phyloP scores from a whole-genome alignment of 177 flowering plant species.

The Vitis hybrid region DNA sequence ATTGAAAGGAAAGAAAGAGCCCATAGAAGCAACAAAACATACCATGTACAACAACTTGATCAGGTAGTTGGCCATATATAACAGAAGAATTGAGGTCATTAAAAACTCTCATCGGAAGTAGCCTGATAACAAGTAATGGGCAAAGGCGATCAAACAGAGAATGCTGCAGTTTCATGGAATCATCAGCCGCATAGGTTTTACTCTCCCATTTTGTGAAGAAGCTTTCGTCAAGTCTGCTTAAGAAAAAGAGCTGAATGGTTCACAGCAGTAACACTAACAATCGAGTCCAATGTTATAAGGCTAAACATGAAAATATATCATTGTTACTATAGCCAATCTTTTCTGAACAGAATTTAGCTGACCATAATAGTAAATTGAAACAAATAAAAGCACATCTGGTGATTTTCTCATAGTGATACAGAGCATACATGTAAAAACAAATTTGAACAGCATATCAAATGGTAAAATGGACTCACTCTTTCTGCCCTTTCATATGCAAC shows the following conservation, averaged over 20 bases:
- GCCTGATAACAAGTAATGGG: slow-evolving; percentile 70
- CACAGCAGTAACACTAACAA: background rate
- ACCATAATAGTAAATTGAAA: no score
- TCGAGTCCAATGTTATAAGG: background rate
- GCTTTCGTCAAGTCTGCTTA: slow-evolving; percentile 36
- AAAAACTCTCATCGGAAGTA: slow-evolving; percentile 74
- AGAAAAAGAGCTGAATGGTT: background rate
- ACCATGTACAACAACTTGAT: slow-evolving; percentile 30
- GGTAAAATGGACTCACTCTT: slow-evolving; percentile 45
- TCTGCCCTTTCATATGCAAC: slow-evolving; percentile 41
- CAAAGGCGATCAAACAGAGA: slow-evolving; percentile 68
- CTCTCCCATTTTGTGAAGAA: slow-evolving; percentile 18
- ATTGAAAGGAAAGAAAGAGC: background rate
- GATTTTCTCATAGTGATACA: no score
- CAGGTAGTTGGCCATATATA: slow-evolving; percentile 54
- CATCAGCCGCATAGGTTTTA: slow-evolving; percentile 20
- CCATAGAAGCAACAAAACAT: slow-evolving; percentile 13
- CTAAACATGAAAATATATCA: background rate
- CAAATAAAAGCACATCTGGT: no score
- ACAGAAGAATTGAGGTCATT: slow-evolving; percentile 50
- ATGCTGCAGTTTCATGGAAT: slow-evolving; percentile 29
- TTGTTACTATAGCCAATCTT: no score
- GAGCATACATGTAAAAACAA: background rate
- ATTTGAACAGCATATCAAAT: background rate
- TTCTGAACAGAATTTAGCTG: background rate